Evolutionary conservation across 1,139 yeast genomes (phyloP), one percentile per base, ranked within the genome.

Genomic region (Geotrichum fermentans): DNA sequence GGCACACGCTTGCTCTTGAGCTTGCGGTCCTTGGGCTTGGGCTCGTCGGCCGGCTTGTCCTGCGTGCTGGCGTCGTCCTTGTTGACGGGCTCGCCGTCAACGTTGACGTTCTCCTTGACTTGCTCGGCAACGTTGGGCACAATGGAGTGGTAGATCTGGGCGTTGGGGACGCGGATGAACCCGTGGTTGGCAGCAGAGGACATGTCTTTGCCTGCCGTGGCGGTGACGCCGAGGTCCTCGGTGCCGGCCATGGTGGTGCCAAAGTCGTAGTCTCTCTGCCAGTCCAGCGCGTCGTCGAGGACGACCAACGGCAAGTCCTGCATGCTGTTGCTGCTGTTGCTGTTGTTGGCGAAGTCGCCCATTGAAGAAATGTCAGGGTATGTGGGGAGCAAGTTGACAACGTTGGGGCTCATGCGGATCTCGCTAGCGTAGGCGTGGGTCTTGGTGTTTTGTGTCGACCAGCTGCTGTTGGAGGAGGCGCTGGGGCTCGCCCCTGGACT

Each of bases 51-150:
- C 28, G 33, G 14, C n/a, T n/a, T n/a, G n/a, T n/a, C n/a, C n/a
- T n/a, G n/a, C n/a, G n/a, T n/a, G n/a, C n/a, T n/a, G n/a, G n/a
- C n/a, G n/a, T n/a, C n/a, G n/a, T n/a, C n/a, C n/a, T n/a, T n/a
- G n/a, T n/a, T n/a, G n/a, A n/a, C n/a, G n/a, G n/a, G n/a, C n/a
- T n/a, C n/a, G n/a, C n/a, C n/a, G n/a, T n/a, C 17, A 24, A 6
- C 10, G 10, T 34, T 38, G 17, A 21, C 30, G 17, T 20, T 39
- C 1, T 20, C 37, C 29, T n/a, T 17, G 26, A 34, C 41, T 20
- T 34, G 44, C 51, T 58, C 59, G 44, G 59, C 61, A 24, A 57
- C 47, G 47, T 61, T 62, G 4, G 65, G 65, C 20, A 61, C 50
- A 34, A 55, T 50, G 1, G 64, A 58, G 38, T 55, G 55, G 55